phyloP scores from a whole-genome alignment of 441 rosid species.

The Populus trichocarpa region DNA sequence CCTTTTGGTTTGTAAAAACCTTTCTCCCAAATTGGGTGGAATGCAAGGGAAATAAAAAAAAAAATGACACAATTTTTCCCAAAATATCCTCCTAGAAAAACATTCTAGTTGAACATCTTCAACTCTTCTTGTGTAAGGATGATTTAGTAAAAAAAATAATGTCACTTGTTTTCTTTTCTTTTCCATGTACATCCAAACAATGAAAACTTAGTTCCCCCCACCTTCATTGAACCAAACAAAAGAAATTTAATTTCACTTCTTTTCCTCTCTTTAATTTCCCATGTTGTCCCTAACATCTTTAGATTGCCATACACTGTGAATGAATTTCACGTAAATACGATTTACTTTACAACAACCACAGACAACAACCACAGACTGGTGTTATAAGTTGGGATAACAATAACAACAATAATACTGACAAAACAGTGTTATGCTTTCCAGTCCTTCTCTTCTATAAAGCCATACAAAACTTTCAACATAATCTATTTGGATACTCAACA shows the following conservation, averaged over 20 bases:
- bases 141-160: not conserved
- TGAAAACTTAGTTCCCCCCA: no score
- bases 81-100: not conserved
- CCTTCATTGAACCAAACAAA: no score
- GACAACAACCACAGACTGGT: not conserved
- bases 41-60: not conserved
- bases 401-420: not conserved
- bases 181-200: no score
- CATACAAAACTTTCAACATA: not conserved
- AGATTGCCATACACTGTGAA: not conserved
- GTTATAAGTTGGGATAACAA: not conserved
- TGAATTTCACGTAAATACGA: not conserved
- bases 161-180: no score
- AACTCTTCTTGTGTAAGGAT: not conserved
- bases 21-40: not conserved
- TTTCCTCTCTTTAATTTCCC: no score
- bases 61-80: not conserved
- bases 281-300: no score
- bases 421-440: not conserved
- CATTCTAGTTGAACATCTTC: not conserved
- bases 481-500: not conserved
- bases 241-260: no score
- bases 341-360: not conserved
- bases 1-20: not conserved
- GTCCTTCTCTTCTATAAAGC: not conserved